Evolutionary conservation across 192 early-diverging fungal genomes (phyloP).

Genomic region (Funneliformis mosseae): DNA sequence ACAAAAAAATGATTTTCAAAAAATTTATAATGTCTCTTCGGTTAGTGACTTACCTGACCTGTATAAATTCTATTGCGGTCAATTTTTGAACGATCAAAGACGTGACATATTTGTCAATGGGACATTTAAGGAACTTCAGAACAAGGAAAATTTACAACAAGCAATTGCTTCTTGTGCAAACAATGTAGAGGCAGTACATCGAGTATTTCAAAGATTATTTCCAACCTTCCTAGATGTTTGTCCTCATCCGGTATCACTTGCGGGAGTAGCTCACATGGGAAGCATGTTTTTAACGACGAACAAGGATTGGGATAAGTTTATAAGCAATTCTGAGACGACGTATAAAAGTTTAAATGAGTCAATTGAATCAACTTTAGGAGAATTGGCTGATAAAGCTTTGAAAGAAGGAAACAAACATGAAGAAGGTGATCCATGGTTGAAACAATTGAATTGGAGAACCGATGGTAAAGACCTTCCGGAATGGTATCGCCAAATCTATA

Average conservation of each 20-base stretch:
- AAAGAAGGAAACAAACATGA: slow-evolving; percentile 42
- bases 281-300: slow-evolving; percentile 81
- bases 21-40: slow-evolving; percentile 55
- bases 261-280: slow-evolving; percentile 88
- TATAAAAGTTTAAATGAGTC: slow-evolving; percentile 54
- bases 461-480: slow-evolving; percentile 56
- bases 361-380: slow-evolving; percentile 49
- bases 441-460: slow-evolving; percentile 74
- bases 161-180: slow-evolving; percentile 77
- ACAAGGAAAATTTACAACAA: slow-evolving; percentile 55
- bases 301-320: slow-evolving; percentile 77
- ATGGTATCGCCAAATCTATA: slow-evolving; percentile 88
- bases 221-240: slow-evolving; percentile 71
- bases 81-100: slow-evolving; percentile 59
- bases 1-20: slow-evolving; percentile 1
- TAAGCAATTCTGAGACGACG: slow-evolving; percentile 57
- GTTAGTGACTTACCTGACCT: slow-evolving; percentile 74
- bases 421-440: slow-evolving; percentile 75
- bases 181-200: slow-evolving; percentile 72
- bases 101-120: slow-evolving; percentile 61
- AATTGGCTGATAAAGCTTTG: slow-evolving; percentile 50
- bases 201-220: slow-evolving; percentile 64
- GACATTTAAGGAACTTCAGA: slow-evolving; percentile 48
- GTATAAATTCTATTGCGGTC: slow-evolving; percentile 68
- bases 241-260: slow-evolving; percentile 93